These are phyloP conservation scores for Hypoxylon sp. DNA, from an alignment of 2,329 filamentous ascomycete genomes.

Conservation along the genomic window DNA sequence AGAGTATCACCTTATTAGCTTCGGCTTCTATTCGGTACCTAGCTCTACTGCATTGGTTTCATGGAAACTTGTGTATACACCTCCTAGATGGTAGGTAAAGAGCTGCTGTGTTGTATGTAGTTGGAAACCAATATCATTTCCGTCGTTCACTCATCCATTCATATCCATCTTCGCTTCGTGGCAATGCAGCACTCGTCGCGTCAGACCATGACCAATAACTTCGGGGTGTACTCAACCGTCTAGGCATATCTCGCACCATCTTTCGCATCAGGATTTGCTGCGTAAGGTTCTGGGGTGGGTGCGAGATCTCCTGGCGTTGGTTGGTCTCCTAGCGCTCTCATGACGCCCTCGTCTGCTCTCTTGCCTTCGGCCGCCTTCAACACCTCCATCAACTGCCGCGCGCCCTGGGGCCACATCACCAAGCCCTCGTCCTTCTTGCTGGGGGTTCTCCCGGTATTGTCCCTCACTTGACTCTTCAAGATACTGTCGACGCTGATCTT, in stretches of 20 bases:
- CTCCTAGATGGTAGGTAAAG: too few species aligned
- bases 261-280: not conserved
- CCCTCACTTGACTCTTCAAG: slow-evolving; percentile 53
- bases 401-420: slow-evolving; percentile 52
- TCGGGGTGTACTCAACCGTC: not conserved
- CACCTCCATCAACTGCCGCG: slow-evolving; percentile 50
- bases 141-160: not conserved
- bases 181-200: not conserved
- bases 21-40: too few species aligned
- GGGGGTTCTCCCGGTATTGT: slow-evolving; percentile 39
- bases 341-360: slow-evolving; percentile 35
- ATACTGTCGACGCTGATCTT: slow-evolving; percentile 57
- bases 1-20: too few species aligned
- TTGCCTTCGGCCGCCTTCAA: slow-evolving; percentile 51
- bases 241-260: slow-evolving; percentile 15
- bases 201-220: not conserved
- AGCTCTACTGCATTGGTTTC: too few species aligned
- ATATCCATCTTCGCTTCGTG: not conserved
- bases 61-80: too few species aligned
- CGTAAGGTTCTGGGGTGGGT: slow-evolving; percentile 11
- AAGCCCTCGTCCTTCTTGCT: slow-evolving; percentile 44
- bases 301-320: slow-evolving; percentile 42
- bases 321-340: slow-evolving; percentile 32
- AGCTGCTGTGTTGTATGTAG: too few species aligned
- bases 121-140: too few species aligned